phyloP scores from a whole-genome alignment of 2,329 filamentous ascomycete species.

The Claviceps quebecensis region DNA sequence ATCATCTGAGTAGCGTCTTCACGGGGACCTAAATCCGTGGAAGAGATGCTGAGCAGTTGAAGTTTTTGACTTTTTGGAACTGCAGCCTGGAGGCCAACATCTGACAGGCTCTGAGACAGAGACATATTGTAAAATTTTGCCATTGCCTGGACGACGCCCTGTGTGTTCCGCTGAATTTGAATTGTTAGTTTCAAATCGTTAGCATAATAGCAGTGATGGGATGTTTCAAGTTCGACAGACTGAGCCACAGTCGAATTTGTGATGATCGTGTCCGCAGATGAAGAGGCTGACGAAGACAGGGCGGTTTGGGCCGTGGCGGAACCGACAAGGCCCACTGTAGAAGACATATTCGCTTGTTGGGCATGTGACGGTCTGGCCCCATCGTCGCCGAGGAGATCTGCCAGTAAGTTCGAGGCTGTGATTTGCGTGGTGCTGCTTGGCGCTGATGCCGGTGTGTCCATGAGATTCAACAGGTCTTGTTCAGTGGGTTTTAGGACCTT shows the following conservation, averaged over 20 bases:
- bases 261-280: constrained; percentile 37
- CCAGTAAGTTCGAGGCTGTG: constrained; percentile 75
- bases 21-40: constrained; percentile 58
- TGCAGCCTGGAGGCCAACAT: constrained; percentile 79
- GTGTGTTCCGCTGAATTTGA: constrained; percentile 69
- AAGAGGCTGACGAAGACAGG: constrained; percentile 21
- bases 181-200: constrained; percentile 73
- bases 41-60: constrained; percentile 81
- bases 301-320: constrained; percentile 25
- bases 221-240: constrained; percentile 29
- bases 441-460: constrained; percentile 54
- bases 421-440: constrained; percentile 36
- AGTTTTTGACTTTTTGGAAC: constrained; percentile 94
- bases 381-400: constrained; percentile 78
- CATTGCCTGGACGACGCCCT: constrained; percentile 65
- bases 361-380: constrained; percentile 30
- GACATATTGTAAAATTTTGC: constrained; percentile 74
- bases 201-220: constrained; percentile 68
- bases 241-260: constrained; percentile 30
- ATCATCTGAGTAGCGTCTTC: constrained; percentile 82
- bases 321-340: constrained; percentile 85
- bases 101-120: constrained; percentile 48
- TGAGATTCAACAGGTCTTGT: constrained; percentile 84
- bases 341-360: constrained; percentile 43
- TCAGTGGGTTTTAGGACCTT: constrained; percentile 74